Evolutionary conservation across 116 monocot genomes (phyloP).

Genomic region (Trichopus zeylanicus): DNA sequence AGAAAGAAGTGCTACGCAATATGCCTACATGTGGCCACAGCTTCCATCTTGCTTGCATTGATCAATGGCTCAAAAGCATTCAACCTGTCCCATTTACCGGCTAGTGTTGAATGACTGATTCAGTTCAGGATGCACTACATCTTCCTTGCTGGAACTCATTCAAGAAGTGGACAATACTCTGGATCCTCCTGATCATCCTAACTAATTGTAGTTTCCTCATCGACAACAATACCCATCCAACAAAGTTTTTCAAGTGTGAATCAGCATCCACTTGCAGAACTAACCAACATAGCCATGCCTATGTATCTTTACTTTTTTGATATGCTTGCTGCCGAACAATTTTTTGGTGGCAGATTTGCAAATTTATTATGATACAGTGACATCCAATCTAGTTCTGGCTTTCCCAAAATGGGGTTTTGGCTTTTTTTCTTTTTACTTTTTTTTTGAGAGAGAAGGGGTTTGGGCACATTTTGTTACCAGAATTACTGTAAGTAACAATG

Average conservation of each 20-base stretch:
- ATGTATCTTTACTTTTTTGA: background rate
- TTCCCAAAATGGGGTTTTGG: too few relatives aligned
- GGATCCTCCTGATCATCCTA: slow-evolving; percentile 9
- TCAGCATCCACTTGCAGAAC: too few relatives aligned
- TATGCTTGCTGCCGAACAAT: too few relatives aligned
- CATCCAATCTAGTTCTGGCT: too few relatives aligned
- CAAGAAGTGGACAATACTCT: background rate
- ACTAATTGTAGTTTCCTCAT: slow-evolving; percentile 14
- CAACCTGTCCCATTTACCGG: slow-evolving; percentile 72
- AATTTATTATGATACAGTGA: background rate
- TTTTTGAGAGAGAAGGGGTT: too few relatives aligned
- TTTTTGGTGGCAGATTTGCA: background rate
- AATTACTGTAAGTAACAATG: too few relatives aligned
- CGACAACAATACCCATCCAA: slow-evolving; percentile 11
- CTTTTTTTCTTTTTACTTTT: too few relatives aligned
- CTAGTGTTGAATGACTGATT: slow-evolving; percentile 32
- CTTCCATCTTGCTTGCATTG: slow-evolving; percentile 69
- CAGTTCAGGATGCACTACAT: slow-evolving; percentile 10
- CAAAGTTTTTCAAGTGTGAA: too few relatives aligned
- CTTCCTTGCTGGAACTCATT: slow-evolving; percentile 8
- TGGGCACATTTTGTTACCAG: too few relatives aligned
- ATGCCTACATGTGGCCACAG: slow-evolving; percentile 56
- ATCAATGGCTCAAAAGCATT: slow-evolving; percentile 63
- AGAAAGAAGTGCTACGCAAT: slow-evolving; percentile 59
- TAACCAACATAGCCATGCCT: slow-evolving; percentile 14